Evolutionary conservation across 495 filamentous ascomycete genomes (phyloP), one percentile per base, ranked within the genome.

Genomic region (Cercophora samala): DNA sequence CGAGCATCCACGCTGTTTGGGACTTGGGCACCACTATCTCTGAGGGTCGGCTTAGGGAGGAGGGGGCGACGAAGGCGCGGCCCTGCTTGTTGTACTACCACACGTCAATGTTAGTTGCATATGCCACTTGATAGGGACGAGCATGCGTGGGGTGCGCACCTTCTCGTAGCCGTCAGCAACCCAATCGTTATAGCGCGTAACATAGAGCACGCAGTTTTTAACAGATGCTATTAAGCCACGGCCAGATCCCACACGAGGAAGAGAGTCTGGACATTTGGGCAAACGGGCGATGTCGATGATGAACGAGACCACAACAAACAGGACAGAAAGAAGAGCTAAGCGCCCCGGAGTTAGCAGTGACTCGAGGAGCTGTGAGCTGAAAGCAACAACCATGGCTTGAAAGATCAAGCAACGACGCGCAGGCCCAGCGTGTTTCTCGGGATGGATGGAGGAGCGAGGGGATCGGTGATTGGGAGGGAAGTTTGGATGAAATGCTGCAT

Each of bases 1-100:
- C 76, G 63, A 79, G 72, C 63, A 79, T 69, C 77, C 77, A 79
- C 5, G 69, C 62, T 1, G 72, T 69, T 60, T 79, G 77, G 5
- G 73, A 70, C 6, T 66, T 73, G 9, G 77, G 76, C 0, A 79
- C 65, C 32, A 79, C 76, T 22, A 79, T 74, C 58, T 79, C 74
- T n/a, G 66, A 58, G 1, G 76, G 73, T 3, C 72, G 74, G 53
- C 70, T 72, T 24, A 73, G 72, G 26, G 73, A 67, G 1, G 73
- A 68, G 17, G 74, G 77, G 9, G 73, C 70, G 22, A 78, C 70
- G 58, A 73, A 79, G 32, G 76, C 63, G 52, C 64, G 70, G 60
- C 64, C 72, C 15, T 79, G 59, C 66, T 75, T 78, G 29, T 69
- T 69, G 58, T 78, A 78, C 74, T 78, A 60, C 21, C 6, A 9